Base-by-base conservation (phyloP, 2,329 filamentous ascomycete species). In the Aphanocladium album region DNA sequence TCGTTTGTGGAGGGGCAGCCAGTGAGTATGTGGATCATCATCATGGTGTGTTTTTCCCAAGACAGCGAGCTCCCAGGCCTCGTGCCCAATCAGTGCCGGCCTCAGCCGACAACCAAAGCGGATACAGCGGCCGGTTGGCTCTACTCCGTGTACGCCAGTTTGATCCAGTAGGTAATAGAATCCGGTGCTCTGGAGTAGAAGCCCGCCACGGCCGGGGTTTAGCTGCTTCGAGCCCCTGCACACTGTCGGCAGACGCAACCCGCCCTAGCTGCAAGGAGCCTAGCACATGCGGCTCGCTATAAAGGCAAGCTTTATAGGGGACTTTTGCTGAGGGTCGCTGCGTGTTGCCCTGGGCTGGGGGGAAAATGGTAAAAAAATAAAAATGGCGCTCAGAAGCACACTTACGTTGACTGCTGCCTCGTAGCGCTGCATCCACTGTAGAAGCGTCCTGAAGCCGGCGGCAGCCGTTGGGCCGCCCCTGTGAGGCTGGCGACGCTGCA, bases 391-490 rank as follows among this genome's bases (percentile, higher is more conserved):
- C 1, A 27, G 25, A 11, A 27, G 47, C 27, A 19, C n/a, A 50
- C 46, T 58, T 58, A 51, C 46, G 23, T 14, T 7, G 56, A 51
- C 30, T 39, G 30, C 33, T 39, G 55, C 16, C 43, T 39, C 19
- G 19, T 37, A 11, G 23, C 16, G 16, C 39, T 5, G 37, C 35
- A 9, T 14, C 25, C 47, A 53, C 57, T 52, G 57, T 35, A 25
- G 30, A 45, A 39, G 8, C 37, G 35, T 35, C 25, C 33, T 39
- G 54, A 37, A 25, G 43, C 37, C 57, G 39, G 19, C 17, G 23
- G 19, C 21, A 35, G 19, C 57, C 57, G 57, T 39, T 46, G 39
- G 52, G 57, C 57, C 57, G 39, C 47, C 41, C 47, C 47, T 46
- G 47, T 25, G 30, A 14, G 25, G 16, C 33, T 12, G 35, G 17